These are phyloP conservation scores for Metschnikowia hibisci DNA, from an alignment of 805 yeast species.

Conservation along the genomic window DNA sequence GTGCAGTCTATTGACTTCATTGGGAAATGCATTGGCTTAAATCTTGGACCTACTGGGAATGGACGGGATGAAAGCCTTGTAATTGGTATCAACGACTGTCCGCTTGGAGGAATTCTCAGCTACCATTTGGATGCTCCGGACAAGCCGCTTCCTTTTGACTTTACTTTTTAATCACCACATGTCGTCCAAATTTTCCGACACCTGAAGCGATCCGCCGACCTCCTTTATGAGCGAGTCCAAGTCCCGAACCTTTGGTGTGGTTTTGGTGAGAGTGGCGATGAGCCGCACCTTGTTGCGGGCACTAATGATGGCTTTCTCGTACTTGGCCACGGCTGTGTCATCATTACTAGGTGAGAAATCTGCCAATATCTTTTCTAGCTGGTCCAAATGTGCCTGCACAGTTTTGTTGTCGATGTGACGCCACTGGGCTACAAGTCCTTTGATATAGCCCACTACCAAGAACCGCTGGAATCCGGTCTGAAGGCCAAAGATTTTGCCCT, in stretches of 20 bases:
- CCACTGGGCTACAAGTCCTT: conserved; percentile 46
- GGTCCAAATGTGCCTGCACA: conserved; percentile 22
- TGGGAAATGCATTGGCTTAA: conserved; percentile 58
- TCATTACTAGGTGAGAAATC: conserved; percentile 36
- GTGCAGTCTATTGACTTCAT: conserved; percentile 51
- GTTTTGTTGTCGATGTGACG: conserved; percentile 12
- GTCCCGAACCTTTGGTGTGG: conserved; percentile 22
- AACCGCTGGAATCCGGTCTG: conserved; percentile 75
- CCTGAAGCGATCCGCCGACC: conserved; percentile 36
- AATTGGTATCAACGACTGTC: conserved; percentile 52
- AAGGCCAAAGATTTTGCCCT: conserved; percentile 82
- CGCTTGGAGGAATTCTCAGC: conserved; percentile 55
- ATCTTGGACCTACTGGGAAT: conserved; percentile 40
- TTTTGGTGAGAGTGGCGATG: conserved; percentile 36
- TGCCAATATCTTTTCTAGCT: conserved; percentile 26
- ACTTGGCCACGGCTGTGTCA: conserved; percentile 51
- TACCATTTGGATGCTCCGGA: conserved; percentile 36
- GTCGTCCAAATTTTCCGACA: conserved; percentile 36
- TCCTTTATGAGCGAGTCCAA: conserved; percentile 33
- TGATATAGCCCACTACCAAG: conserved; percentile 64
- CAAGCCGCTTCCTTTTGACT: conserved; percentile 41
- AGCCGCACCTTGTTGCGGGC: conserved; percentile 62
- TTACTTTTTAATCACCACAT: conserved; percentile 39
- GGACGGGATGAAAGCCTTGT: conserved; percentile 47
- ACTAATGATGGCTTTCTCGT: conserved; percentile 49